Evolutionary conservation across 495 filamentous ascomycete species (phyloP), one percentile per base, ranked within the genome.

Genomic region (Xylaria flabelliformis): DNA sequence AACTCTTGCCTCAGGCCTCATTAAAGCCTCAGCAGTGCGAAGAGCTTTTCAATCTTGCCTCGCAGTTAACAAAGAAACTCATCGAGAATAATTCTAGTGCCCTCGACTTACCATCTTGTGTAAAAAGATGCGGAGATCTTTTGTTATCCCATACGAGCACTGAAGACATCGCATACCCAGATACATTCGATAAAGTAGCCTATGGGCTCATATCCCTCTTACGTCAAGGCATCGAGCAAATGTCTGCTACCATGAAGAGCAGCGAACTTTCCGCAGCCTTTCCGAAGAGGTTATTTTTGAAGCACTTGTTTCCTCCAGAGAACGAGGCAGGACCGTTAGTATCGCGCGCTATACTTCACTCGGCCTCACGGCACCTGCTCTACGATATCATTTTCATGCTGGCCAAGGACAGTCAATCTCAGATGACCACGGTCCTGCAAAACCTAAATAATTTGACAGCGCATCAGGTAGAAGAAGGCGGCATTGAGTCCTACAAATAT

Each of bases 261-360:
- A 34, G 74, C 13, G 68, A 71, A 44, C 50, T 78, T 17, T 61
- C 70, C 1, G 26, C 69, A 3, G n/a, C 32, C 17, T 84, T 94
- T 53, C 85, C 88, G 21, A 86, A 87, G 63, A 82, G 81, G 17
- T 79, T 96, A 19, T 91, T 94, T 74, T 86, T 82, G 71, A 88
- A 84, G 53, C 91, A 92, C 73, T 86, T 97, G 0, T 95, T 94
- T 74, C 91, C 83, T 1, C 78, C 90, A 0, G 86, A 91, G 29
- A 83, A 88, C 3, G 70, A 76, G 36, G 67, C 72, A 32, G 78
- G 78, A 9, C 71, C 67, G 0, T 65, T 74, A 17, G 75, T 74
- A 24, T 75, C 65, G 39, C 82, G 68, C 34, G 81, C 80, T 53
- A 83, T 81, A 83, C 88, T 75, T 74, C 89, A 75, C 17, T 26